phyloP scores from a whole-genome alignment of 2,329 filamentous ascomycete species.

The Thielaviopsis musarum region DNA sequence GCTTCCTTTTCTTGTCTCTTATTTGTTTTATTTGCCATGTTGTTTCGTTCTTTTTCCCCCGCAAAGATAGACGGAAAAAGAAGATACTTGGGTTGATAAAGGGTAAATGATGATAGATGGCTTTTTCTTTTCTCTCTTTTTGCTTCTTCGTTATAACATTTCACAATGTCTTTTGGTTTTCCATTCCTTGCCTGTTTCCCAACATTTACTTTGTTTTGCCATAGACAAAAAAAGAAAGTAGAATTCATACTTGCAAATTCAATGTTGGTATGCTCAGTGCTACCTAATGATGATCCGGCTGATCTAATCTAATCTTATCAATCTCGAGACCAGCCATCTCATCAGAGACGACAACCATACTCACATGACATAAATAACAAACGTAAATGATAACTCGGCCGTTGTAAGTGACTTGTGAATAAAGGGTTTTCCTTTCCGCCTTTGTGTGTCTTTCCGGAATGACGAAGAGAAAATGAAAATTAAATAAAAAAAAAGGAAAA shows the following conservation, averaged over 20 bases:
- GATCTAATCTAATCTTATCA: background rate
- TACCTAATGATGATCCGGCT: background rate
- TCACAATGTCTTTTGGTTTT: background rate
- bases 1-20: background rate
- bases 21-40: background rate
- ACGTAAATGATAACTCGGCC: too few species aligned
- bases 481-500: background rate
- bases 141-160: background rate
- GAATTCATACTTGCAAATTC: too few species aligned
- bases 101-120: background rate
- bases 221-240: too few species aligned
- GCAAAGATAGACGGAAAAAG: background rate
- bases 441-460: too few species aligned
- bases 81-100: background rate
- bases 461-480: background rate
- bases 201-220: too few species aligned
- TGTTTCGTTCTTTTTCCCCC: slow-evolving; percentile 2
- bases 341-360: background rate
- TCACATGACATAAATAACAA: too few species aligned
- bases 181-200: too few species aligned
- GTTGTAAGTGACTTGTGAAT: too few species aligned
- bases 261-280: background rate
- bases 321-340: background rate
- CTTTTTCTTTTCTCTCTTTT: background rate
- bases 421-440: too few species aligned